phyloP scores from a whole-genome alignment of 306 rosid species.

The Prosopis cineraria region DNA sequence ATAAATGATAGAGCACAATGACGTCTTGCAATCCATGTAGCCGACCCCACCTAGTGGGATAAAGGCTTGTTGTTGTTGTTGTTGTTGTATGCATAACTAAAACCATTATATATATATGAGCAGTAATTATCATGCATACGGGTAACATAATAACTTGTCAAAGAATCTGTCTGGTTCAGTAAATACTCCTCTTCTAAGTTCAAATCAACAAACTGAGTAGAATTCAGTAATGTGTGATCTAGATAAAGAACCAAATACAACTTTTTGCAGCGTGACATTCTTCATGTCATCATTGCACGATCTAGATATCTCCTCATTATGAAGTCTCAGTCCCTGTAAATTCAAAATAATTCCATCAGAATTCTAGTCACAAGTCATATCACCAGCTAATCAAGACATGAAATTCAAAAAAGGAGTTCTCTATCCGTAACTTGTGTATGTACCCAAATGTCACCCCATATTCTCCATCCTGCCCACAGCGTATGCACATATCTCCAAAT shows the following conservation, averaged over 20 bases:
- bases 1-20: too few relatives aligned
- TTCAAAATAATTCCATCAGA: background rate
- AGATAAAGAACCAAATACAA: slow-evolving; percentile 86
- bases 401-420: slow-evolving; percentile 1
- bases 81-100: too few relatives aligned
- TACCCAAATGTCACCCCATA: slow-evolving; percentile 82
- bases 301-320: slow-evolving; percentile 73
- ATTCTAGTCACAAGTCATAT: background rate
- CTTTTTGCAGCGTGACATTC: slow-evolving; percentile 52
- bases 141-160: slow-evolving; percentile 48
- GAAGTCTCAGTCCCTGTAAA: slow-evolving; percentile 77
- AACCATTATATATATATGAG: slow-evolving; percentile 13
- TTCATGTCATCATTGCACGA: slow-evolving; percentile 68
- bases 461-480: slow-evolving; percentile 73
- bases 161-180: slow-evolving; percentile 56
- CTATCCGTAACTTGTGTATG: slow-evolving; percentile 69
- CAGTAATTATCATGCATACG: slow-evolving; percentile 26
- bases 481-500: slow-evolving; percentile 72
- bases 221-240: slow-evolving; percentile 83
- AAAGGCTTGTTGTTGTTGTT: too few relatives aligned
- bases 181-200: slow-evolving; percentile 68
- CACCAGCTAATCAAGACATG: background rate
- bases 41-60: too few relatives aligned
- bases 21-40: too few relatives aligned
- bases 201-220: slow-evolving; percentile 60